A percentile compares a stretch with the other conserved stretches of the same genome.
phyloP scores from a whole-genome alignment of 2,329 filamentous ascomycete genomes.

The Penicillium occitanis region DNA sequence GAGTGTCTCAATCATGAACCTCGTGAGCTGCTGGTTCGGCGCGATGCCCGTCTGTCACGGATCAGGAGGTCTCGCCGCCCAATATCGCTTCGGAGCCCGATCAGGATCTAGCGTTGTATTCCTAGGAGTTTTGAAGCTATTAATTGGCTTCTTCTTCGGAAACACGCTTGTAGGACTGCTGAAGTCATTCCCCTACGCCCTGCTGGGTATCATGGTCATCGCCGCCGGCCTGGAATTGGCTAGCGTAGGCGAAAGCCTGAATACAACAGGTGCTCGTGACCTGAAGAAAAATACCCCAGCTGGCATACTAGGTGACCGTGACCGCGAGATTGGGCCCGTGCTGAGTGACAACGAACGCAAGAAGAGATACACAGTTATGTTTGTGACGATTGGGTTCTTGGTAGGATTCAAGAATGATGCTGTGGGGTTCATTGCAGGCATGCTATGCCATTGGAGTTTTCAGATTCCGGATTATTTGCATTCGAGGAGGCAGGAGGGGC shows the following conservation, averaged over 20 bases:
- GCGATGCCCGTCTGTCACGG: constrained; percentile 96
- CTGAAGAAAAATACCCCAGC: constrained; percentile 41
- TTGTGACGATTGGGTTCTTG: constrained; percentile 78
- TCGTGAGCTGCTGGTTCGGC: constrained; percentile 84
- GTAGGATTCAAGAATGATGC: constrained; percentile 88
- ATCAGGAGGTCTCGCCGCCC: constrained; percentile 83
- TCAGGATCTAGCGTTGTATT: constrained; percentile 81
- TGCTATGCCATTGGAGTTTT: constrained; percentile 75
- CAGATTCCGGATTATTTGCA: constrained; percentile 35
- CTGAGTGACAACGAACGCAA: constrained; percentile 67
- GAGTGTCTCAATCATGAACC: constrained; percentile 80
- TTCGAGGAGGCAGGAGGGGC: constrained; percentile 32
- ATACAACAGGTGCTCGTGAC: constrained; percentile 67
- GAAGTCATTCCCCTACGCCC: constrained; percentile 67
- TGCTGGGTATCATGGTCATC: constrained; percentile 85
- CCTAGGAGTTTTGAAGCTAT: constrained; percentile 72
- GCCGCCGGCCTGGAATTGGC: constrained; percentile 85
- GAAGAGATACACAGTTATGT: constrained; percentile 84
- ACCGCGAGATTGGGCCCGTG: constrained; percentile 33
- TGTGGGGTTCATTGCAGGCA: constrained; percentile 78
- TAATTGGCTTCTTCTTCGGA: constrained; percentile 73
- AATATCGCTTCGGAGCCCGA: constrained; percentile 86
- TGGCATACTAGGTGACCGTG: constrained; percentile 35
- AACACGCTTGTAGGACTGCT: constrained; percentile 71
- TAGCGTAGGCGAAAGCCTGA: constrained; percentile 79